Base-by-base conservation (phyloP, 257 asterid genomes). In the Scutellaria barbata region DNA sequence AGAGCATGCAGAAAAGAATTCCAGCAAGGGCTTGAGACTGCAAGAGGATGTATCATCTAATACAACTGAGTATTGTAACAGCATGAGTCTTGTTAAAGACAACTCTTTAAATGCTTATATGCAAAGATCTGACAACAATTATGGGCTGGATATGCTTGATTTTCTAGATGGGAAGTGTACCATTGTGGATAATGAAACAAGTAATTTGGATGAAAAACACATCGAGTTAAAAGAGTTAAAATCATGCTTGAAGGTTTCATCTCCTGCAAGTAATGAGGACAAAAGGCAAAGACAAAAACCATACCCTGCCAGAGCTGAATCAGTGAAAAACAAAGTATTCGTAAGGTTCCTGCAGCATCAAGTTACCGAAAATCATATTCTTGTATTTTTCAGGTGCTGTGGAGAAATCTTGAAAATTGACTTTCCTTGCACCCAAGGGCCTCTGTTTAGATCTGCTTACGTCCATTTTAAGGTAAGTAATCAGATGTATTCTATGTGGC, bases 391-490 rank as follows among this genome's bases (percentile, higher is more conserved):
- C 69, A 16, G 37, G 16, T 8, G n/a, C 33, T 84, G 76, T 71
- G 91, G 87, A 54, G 77, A 73, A 65, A 76, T 88, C 68, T 48
- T 72, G 74, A 76, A 78, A 54, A 72, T 82, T 69, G 81, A 79
- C 51, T 11, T 81, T 72, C 68, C 55, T 54, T 2, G 55, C 64
- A 57, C 50, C 55, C 41, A 60, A 76, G 63, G 55, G 48, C 70
- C 71, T 66, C 63, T 35, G 46, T 71, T 62, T 68, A 78, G 50
- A 59, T 33, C 46, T 79, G 89, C 87, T 68, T 51, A 68, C 67
- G 51, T 88, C 61, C 51, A 77, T 78, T 88, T 88, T 74, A 55
- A 78, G 88, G 95, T 86, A 45, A 76, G 82, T 74, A 37, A 9
- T 73, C 43, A 74, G 57, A 60, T 65, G 20, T 71, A 54, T 47